Evolutionary conservation across 176 grass and related monocot species (phyloP), one percentile per base, ranked within the genome.

Genomic region (Aegilops bicornis): DNA sequence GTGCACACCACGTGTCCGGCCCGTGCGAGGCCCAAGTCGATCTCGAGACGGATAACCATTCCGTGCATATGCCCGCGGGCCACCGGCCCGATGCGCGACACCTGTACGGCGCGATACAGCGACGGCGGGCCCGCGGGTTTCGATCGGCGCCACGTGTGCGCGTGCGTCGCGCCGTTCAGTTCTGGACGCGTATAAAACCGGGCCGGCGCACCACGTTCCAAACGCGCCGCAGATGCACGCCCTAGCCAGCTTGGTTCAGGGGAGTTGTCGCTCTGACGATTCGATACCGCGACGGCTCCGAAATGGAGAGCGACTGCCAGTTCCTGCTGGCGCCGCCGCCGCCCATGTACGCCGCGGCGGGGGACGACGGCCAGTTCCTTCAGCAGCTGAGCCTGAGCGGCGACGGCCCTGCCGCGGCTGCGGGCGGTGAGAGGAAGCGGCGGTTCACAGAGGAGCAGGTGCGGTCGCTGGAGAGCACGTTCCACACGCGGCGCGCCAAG

Each of bases 371-470:
- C 14, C 67, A 32, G 62, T 14, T 84, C 22, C 8, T 84, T 58
- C 80, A 23, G 22, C 45, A 17, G 50, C 68, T 27, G 27, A 17
- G 42, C 27, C 40, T 86, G 62, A 67, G 37, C 82, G 23, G n/a
- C 37, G 12, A 61, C 24, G 60, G 15, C 3, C 27, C 27, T 27
- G 27, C 27, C 27, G 27, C 27, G 27, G 27, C 27, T 27, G 27
- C 27, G 27, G 56, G 8, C 4, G 81, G 45, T 4, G 87, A 89
- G 86, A 80, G 90, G 84, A 99, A 99, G 89, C 85, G 88, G n/a
- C 87, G 97, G 89, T 89, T 99, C 79, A 96, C 94, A 80, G 89
- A 88, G n/a, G 94, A 99, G 90, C 97, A 99, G 88, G 92, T 99
- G 87, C 91, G 85, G 27, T 92, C 97, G 45, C 89, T 99, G 83